Percentiles rank a stretch among this genome's conserved stretches.
These are phyloP conservation scores for Pyrenophora graminea DNA, from an alignment of 2,329 filamentous ascomycete genomes.

Conservation along the genomic window DNA sequence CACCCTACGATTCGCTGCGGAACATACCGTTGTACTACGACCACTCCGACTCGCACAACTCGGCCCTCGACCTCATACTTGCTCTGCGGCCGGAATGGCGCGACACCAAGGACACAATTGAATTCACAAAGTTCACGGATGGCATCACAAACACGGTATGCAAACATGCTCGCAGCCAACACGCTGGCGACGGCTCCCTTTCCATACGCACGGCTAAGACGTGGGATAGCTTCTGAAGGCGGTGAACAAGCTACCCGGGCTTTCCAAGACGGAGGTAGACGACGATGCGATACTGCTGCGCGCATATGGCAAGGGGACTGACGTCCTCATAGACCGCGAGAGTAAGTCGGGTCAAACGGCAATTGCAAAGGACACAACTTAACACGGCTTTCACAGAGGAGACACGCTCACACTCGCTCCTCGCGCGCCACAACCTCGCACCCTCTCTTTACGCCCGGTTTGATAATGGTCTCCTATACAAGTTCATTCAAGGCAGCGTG, in stretches of 20 bases:
- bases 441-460: constrained; percentile 89
- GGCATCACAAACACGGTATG: constrained; percentile 93
- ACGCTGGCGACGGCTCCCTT: neutral
- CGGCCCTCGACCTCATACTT: constrained; percentile 78
- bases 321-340: constrained; percentile 93
- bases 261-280: constrained; percentile 78
- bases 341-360: constrained; percentile 58
- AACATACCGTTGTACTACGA: constrained; percentile 79
- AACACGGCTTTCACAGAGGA: constrained; percentile 54
- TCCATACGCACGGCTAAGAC: constrained; percentile 13
- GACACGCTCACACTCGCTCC: constrained; percentile 75
- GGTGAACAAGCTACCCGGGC: constrained; percentile 69
- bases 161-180: constrained; percentile 21
- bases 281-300: constrained; percentile 84
- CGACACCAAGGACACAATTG: constrained; percentile 70
- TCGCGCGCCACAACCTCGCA: constrained; percentile 81
- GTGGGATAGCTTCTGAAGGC: constrained; percentile 66
- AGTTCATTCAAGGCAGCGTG: constrained; percentile 80
- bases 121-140: constrained; percentile 91
- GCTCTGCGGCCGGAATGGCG: constrained; percentile 84
- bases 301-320: constrained; percentile 92
- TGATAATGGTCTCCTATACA: constrained; percentile 93
- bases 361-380: constrained; percentile 5
- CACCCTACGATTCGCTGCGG: constrained; percentile 43
- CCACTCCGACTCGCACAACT: constrained; percentile 73